Conservation (phyloP, 1,139 yeast species). For the Saccharomyces hybrid region DNA sequence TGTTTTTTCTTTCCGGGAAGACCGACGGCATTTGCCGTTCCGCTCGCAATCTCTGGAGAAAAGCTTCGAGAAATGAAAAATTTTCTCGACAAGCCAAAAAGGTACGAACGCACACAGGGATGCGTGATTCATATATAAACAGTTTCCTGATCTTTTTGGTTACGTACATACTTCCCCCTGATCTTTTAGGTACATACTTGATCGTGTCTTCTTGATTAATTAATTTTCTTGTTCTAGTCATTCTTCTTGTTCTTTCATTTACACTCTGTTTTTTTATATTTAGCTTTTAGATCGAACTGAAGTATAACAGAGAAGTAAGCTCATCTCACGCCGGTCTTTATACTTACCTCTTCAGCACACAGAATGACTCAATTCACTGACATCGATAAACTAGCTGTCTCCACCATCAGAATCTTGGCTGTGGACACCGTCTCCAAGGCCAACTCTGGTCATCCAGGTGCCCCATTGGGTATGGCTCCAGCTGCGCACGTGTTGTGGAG, state of each 20-base stretch:
- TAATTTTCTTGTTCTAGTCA: neutral
- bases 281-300: neutral
- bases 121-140: neutral
- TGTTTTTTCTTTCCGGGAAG: neutral
- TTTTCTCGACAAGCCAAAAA: neutral
- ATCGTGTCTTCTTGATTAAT: neutral
- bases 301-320: neutral
- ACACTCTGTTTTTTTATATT: neutral
- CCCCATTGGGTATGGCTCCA: slow-evolving; percentile 97
- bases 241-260: neutral
- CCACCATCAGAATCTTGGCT: slow-evolving; percentile 85
- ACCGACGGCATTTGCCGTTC: neutral
- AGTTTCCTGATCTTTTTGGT: neutral
- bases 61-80: neutral
- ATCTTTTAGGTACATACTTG: neutral
- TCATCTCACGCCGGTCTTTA: neutral
- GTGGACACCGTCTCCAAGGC: slow-evolving; percentile 86
- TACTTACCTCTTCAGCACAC: neutral
- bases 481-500: slow-evolving; percentile 71
- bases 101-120: neutral
- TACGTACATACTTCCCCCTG: neutral
- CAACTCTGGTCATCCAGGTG: slow-evolving; percentile 99
- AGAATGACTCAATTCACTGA: slow-evolving; percentile 34
- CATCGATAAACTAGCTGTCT: slow-evolving; percentile 69
- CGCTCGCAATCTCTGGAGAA: neutral